Evolutionary conservation across 2,329 filamentous ascomycete genomes (phyloP), one percentile per base, ranked within the genome.

Genomic region (Arachnopeziza araneosa): DNA sequence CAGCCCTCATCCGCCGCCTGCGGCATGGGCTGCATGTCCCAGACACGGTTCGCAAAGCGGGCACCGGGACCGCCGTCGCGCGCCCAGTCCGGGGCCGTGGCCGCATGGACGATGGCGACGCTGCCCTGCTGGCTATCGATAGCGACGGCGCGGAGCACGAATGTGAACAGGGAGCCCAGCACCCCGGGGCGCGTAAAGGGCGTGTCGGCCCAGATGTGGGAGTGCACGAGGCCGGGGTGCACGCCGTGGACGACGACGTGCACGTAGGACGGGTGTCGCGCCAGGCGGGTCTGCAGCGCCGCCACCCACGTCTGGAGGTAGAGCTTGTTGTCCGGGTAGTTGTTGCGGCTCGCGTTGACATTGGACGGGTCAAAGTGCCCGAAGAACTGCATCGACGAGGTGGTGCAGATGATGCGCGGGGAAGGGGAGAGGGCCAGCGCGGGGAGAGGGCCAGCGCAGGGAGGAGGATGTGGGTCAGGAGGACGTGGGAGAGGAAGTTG

Each of bases 291-390:
- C 55, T 73, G 70, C 50, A 73, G 62, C 60, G 72, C 71, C 1
- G 69, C 67, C 12, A 72, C 63, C 70, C 70, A 73, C 52, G 66
- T 66, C 60, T 73, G 71, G 58, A 70, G 72, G 61, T 70, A 72
- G 6, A 73, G 63, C 56, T 73, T 73, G 65, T 72, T 73, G 61
- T 73, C 71, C 12, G 58, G 32, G 62, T 73, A 73, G 48, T 61
- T 56, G 36, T 54, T 57, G 8, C 26, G 58, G 23, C 63, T 60
- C 36, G 63, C 64, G 60, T 72, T 71, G 56, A 62, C 66, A 53
- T 73, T 68, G 30, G 36, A 30, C 17, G 71, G 62, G 54, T 70
- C 56, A 66, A 67, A 70, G 1, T 26, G 54, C 23, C 70, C 70
- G n/a, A 67, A 51, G 59, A 68, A 69, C 22, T 71, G 69, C 59